Base-by-base conservation (phyloP, 257 asterid genomes). In the Oldenlandia corymbosa region DNA sequence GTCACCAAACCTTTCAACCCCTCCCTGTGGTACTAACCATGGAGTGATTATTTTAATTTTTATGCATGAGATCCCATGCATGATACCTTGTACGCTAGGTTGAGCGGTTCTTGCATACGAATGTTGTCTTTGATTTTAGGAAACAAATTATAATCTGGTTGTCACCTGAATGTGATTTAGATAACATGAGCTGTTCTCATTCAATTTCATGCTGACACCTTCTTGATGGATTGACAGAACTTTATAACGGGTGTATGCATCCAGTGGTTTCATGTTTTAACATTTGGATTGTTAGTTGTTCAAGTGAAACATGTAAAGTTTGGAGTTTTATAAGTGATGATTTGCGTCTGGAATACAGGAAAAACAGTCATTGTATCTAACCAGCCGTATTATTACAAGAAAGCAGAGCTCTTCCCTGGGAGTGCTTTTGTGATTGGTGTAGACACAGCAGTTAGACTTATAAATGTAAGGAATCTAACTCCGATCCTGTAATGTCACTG, bases 301-400 rank as follows among this genome's bases (percentile, higher is more conserved):
- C 16, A 11, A 11, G 21, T 26, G 46, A 13, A 49, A n/a, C 6
- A 17, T 58, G 17, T 67, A 5, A 24, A 36, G 37, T 39, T 17
- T 10, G 24, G 60, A 24, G 14, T 49, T 43, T 67, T 45, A 13
- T 5, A 30, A 37, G 59, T 39, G 39, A 70, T 36, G 46, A 48
- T 47, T 56, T 30, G 36, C 43, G 5, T 66, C 26, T n/a, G 16
- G 17, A 66, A 37, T 78, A 73, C 95, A 91, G 98, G 95, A 70
- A 89, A 85, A 79, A 82, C 97, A 1, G 76, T 87, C 67, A 89
- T 92, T 72, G 73, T 92, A 34, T 92, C 99, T 64, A 92, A 89
- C 79, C 99, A 92, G 83, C 99, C 99, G 50, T 89, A 80, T 71
- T 89, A 89, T 54, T 89, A 85, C 93, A 87, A 84, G 91, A 89